Conservation (phyloP, 2,329 filamentous ascomycete species). For the Epichloe amarillans region DNA sequence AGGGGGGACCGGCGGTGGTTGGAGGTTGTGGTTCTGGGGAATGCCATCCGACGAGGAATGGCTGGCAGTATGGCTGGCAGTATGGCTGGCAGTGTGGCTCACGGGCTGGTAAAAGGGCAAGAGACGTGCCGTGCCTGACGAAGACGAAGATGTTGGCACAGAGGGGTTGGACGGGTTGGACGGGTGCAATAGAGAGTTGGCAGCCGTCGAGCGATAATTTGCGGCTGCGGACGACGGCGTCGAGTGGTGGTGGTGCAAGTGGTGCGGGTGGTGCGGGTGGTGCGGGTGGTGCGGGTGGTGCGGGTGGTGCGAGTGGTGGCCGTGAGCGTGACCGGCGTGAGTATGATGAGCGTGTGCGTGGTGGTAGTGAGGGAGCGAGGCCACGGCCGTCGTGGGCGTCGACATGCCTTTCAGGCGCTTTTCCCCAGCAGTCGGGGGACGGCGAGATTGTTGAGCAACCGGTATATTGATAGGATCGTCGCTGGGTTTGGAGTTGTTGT, state of each 20-base stretch:
- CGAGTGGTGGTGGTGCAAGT: slow-evolving; percentile 4
- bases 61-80: slow-evolving; percentile 17
- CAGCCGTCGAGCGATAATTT: slow-evolving; percentile 18
- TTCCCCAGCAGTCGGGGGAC: slow-evolving; percentile 3
- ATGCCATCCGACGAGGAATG: slow-evolving; percentile 22
- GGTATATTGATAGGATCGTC: neutral
- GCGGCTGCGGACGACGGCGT: neutral
- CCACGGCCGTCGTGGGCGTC: slow-evolving; percentile 66
- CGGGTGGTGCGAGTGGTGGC: slow-evolving; percentile 2
- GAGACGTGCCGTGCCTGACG: slow-evolving; percentile 14
- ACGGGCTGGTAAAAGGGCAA: slow-evolving; percentile 14
- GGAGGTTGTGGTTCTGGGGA: slow-evolving; percentile 11
- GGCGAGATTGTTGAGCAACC: neutral
- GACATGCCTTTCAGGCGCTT: slow-evolving; percentile 42
- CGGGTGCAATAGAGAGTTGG: slow-evolving; percentile 14
- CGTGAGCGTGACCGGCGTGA: neutral
- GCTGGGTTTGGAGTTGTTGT: neutral
- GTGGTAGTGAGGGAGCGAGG: slow-evolving; percentile 52
- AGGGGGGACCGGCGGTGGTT: slow-evolving; percentile 19
- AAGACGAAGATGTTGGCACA: slow-evolving; percentile 13
- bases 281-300: neutral
- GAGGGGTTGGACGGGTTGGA: slow-evolving; percentile 5
- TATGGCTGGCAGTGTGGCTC: slow-evolving; percentile 6
- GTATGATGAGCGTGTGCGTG: slow-evolving; percentile 18
- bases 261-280: neutral